A percentile compares a stretch with the other conserved stretches of the same genome.
Conservation (phyloP, 1,139 yeast genomes). For the Scheffersomyces illinoinensis region DNA sequence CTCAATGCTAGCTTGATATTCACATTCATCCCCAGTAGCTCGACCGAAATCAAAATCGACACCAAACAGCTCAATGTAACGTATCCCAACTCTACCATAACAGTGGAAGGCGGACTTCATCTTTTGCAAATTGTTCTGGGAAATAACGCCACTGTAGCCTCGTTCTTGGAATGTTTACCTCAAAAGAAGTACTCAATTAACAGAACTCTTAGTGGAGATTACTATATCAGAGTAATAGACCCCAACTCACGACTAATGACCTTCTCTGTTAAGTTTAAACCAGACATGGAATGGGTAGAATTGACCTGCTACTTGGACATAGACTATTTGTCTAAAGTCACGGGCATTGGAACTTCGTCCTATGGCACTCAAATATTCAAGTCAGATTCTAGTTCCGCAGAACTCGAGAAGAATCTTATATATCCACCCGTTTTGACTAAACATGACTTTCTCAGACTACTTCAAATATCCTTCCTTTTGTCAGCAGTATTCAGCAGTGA, state of each 20-base stretch:
- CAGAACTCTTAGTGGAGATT: not conserved
- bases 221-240: not conserved
- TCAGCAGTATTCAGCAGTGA: not conserved
- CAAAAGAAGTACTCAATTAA: not conserved
- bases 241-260: not conserved
- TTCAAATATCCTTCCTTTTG: not conserved
- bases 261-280: not conserved
- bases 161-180: not conserved
- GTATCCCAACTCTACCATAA: not conserved
- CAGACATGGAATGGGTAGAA: not conserved
- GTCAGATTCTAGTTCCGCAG: not conserved
- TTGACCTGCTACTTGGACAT: not conserved
- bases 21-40: not conserved
- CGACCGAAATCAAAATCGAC: not conserved
- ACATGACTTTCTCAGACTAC: not conserved
- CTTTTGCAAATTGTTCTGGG: not conserved
- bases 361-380: not conserved
- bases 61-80: not conserved
- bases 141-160: not conserved
- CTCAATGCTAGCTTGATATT: not conserved
- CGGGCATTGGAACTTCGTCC: not conserved
- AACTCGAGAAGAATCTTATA: not conserved
- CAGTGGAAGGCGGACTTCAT: not conserved
- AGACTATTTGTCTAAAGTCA: not conserved
- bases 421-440: not conserved